Evolutionary conservation across 495 filamentous ascomycete genomes (phyloP).

Genomic region (Pseudevernia furfuracea): DNA sequence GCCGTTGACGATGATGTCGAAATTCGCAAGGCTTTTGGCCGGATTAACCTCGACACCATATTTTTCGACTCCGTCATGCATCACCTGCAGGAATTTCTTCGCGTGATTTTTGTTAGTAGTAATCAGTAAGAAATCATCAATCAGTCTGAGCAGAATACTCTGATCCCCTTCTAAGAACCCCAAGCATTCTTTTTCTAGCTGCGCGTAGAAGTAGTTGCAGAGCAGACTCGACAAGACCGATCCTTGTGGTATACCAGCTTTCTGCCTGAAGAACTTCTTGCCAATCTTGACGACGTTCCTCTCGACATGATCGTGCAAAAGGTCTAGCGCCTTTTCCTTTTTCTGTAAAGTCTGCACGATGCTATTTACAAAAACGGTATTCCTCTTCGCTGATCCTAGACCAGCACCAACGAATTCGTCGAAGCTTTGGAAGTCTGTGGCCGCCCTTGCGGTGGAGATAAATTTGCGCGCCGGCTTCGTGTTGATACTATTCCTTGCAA

Average conservation of each 20-base stretch:
- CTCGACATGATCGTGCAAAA: conserved; percentile 69
- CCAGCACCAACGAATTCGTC: conserved; percentile 45
- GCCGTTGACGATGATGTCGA: conserved; percentile 55
- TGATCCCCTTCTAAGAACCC: conserved; percentile 54
- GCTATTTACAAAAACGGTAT: conserved; percentile 70
- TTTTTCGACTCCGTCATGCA: conserved; percentile 67
- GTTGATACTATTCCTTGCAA: conserved; percentile 10
- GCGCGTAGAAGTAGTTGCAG: conserved; percentile 91
- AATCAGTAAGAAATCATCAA: conserved; percentile 89
- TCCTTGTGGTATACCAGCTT: conserved; percentile 84
- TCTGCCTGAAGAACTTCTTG: conserved; percentile 83
- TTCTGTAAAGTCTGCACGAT: conserved; percentile 45
- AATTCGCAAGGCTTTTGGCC: conserved; percentile 79
- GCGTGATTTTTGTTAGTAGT: conserved; percentile 61
- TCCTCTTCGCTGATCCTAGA: conserved; percentile 35
- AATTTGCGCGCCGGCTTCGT: conserved; percentile 56
- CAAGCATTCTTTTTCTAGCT: conserved; percentile 64
- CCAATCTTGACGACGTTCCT: conserved; percentile 83
- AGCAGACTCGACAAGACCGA: conserved; percentile 77
- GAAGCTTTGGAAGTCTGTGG: conserved; percentile 46
- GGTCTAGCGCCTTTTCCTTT: conserved; percentile 52
- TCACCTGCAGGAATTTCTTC: conserved; percentile 60
- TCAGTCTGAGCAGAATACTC: conserved; percentile 66
- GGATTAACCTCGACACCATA: conserved; percentile 76
- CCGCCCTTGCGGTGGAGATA: conserved; percentile 49